phyloP scores from a whole-genome alignment of 2,329 filamentous ascomycete genomes.

The Cladobotryum protrusum region DNA sequence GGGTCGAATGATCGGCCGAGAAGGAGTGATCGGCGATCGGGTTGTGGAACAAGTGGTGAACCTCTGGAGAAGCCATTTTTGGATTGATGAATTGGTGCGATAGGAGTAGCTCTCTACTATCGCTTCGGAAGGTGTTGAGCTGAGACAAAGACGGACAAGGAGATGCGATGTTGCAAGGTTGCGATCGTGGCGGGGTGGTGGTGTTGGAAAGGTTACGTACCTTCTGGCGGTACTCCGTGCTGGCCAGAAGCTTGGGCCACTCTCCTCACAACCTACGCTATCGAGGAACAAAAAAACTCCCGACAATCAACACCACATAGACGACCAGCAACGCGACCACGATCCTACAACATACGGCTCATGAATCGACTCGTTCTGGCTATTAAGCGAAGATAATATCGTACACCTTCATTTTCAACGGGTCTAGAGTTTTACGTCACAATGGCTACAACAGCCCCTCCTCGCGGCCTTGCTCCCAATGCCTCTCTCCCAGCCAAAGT shows the following conservation, averaged over 20 bases:
- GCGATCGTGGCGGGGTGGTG: constrained; percentile 14
- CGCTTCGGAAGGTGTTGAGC: constrained; percentile 33
- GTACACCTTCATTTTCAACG: not conserved
- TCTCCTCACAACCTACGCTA: constrained; percentile 6
- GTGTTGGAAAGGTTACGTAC: constrained; percentile 14
- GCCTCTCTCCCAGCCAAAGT: constrained; percentile 44
- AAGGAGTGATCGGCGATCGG: constrained; percentile 98
- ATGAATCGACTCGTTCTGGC: too few relatives aligned
- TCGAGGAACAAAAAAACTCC: constrained; percentile 22
- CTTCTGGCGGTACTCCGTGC: not conserved
- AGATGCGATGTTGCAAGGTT: constrained; percentile 14
- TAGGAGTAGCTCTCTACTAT: constrained; percentile 89
- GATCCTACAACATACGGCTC: too few relatives aligned
- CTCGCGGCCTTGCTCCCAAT: constrained; percentile 34
- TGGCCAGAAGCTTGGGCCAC: constrained; percentile 22
- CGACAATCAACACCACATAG: constrained; percentile 11
- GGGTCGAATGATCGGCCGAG: constrained; percentile 79
- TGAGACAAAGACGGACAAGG: constrained; percentile 7
- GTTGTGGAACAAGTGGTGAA: constrained; percentile 93
- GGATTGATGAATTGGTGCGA: constrained; percentile 25
- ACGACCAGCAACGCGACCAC: too few relatives aligned
- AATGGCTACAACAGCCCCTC: constrained; percentile 34
- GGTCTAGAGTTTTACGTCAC: constrained; percentile 9
- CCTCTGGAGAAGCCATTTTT: constrained; percentile 78
- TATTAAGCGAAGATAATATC: not conserved